These are phyloP conservation scores for Camptophora hylomeconis DNA, from an alignment of 2,329 filamentous ascomycete species.

Conservation along the genomic window DNA sequence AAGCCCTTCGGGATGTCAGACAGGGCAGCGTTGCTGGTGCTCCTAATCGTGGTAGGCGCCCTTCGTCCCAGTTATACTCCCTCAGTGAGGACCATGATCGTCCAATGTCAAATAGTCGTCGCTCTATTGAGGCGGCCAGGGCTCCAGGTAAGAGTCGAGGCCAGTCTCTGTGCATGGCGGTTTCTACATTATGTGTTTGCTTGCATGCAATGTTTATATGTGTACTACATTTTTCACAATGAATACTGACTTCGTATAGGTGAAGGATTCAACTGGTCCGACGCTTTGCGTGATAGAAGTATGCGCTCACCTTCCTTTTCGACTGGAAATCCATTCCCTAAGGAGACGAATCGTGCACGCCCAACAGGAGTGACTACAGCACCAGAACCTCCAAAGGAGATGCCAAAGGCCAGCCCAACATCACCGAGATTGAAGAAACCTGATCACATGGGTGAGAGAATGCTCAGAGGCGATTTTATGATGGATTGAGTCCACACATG, in stretches of 20 bases:
- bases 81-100: constrained; percentile 16
- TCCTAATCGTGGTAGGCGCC: constrained; percentile 49
- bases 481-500: constrained; percentile 19
- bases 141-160: constrained; percentile 41
- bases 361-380: constrained; percentile 22
- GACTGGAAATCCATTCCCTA: constrained; percentile 21
- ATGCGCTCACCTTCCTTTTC: constrained; percentile 53
- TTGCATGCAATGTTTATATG: constrained; percentile 25
- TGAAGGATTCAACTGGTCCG: constrained; percentile 94
- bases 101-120: constrained; percentile 9
- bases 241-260: constrained; percentile 40
- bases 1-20: constrained; percentile 61
- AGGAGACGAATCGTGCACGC: constrained; percentile 13
- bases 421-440: constrained; percentile 48
- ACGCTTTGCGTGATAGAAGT: constrained; percentile 83
- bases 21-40: constrained; percentile 49
- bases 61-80: constrained; percentile 32
- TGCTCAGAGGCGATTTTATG: constrained; percentile 97
- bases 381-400: constrained; percentile 39
- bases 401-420: constrained; percentile 22
- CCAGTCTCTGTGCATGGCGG: constrained; percentile 34
- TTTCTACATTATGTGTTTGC: background rate
- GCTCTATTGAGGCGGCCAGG: constrained; percentile 17
- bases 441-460: constrained; percentile 91
- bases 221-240: constrained; percentile 52